Evolutionary conservation across 2,329 filamentous ascomycete genomes (phyloP).

Genomic region (Claviceps africana): DNA sequence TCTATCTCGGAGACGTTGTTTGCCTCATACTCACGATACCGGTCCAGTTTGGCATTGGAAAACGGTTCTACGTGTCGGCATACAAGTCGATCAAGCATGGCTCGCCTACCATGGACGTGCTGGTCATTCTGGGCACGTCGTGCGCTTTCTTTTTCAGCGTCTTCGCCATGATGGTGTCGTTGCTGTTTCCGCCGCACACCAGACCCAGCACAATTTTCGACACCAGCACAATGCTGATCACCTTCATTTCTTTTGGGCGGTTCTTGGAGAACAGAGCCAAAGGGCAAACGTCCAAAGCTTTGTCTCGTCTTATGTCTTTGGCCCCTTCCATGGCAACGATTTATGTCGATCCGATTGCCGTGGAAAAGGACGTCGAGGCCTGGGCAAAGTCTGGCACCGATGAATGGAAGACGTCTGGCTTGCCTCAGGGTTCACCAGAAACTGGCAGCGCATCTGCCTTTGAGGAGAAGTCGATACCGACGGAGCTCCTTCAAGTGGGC

Average conservation of each 20-base stretch:
- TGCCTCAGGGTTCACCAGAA: conserved; percentile 16
- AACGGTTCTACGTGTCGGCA: conserved; percentile 85
- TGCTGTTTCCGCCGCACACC: conserved; percentile 60
- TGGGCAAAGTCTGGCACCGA: conserved; percentile 36
- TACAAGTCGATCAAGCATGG: conserved; percentile 84
- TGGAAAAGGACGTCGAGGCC: conserved; percentile 72
- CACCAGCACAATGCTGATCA: conserved; percentile 96
- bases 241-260: conserved; percentile 80
- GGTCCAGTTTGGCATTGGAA: conserved; percentile 91
- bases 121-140: conserved; percentile 86
- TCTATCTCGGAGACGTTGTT: conserved; percentile 78
- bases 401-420: conserved; percentile 27
- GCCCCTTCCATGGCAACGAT: conserved; percentile 95
- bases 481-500: conserved; percentile 84
- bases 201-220: conserved; percentile 87
- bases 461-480: conserved; percentile 80
- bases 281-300: conserved; percentile 85
- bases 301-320: conserved; percentile 88
- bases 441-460: conserved; percentile 41
- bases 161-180: conserved; percentile 70
- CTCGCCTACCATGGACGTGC: conserved; percentile 93
- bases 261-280: conserved; percentile 92
- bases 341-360: conserved; percentile 85
- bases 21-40: conserved; percentile 78
- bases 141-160: conserved; percentile 94